phyloP scores from a whole-genome alignment of 2,329 filamentous ascomycete genomes.

The Phialophora expanda region DNA sequence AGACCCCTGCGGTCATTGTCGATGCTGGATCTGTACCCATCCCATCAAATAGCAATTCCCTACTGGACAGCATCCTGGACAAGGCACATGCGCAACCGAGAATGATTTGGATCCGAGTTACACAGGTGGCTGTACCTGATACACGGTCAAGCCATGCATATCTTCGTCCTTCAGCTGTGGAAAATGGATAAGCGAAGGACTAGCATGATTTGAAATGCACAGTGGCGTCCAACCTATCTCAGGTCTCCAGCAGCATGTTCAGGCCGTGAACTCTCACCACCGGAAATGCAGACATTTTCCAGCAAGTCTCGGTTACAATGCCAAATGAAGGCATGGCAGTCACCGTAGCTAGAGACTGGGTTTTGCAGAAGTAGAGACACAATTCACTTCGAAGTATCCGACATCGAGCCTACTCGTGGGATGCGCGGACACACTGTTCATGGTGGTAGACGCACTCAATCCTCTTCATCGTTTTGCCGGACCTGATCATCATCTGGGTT shows the following conservation, averaged over 20 bases:
- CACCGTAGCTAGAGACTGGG: not conserved
- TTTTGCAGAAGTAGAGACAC: not conserved
- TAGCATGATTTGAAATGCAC: too few species aligned
- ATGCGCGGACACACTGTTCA: not conserved
- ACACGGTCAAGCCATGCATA: too few species aligned
- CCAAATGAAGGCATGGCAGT: not conserved
- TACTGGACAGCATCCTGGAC: too few species aligned
- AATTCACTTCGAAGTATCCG: not conserved
- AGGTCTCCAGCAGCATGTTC: too few species aligned
- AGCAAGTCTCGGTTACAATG: not conserved
- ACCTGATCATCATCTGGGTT: conserved; percentile 69
- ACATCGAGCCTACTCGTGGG: not conserved
- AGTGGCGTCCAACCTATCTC: too few species aligned
- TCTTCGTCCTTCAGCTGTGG: too few species aligned
- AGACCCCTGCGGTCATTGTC: not conserved
- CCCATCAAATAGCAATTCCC: not conserved
- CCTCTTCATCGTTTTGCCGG: conserved; percentile 44
- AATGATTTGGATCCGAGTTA: too few species aligned
- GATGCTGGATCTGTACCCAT: not conserved
- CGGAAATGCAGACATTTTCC: not conserved
- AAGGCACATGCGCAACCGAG: too few species aligned
- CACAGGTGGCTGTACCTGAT: too few species aligned
- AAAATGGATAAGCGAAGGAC: too few species aligned
- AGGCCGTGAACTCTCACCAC: too few species aligned
- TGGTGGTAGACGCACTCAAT: conserved; percentile 24